phyloP scores from a whole-genome alignment of 2,329 filamentous ascomycete species.

The Cladorrhinum sp. region DNA sequence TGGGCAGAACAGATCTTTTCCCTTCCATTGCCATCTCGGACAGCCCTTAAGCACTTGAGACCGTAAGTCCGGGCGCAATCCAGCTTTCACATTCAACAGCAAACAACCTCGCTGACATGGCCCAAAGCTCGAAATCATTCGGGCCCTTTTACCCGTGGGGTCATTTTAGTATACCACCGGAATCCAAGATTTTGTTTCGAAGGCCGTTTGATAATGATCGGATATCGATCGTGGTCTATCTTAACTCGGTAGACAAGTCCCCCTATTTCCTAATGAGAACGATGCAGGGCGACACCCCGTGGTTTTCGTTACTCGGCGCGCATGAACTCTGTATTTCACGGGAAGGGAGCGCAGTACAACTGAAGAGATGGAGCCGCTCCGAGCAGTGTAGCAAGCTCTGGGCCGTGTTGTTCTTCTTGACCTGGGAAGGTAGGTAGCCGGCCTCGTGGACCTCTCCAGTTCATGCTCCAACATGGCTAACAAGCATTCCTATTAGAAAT shows the following conservation, averaged over 20 bases:
- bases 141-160: conserved; percentile 46
- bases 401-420: conserved; percentile 55
- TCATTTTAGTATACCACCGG: conserved; percentile 43
- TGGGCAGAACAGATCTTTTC: conserved; percentile 63
- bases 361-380: conserved; percentile 50
- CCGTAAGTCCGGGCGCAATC: conserved; percentile 28
- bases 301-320: conserved; percentile 49
- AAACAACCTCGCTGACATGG: background rate
- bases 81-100: background rate
- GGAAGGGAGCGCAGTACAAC: conserved; percentile 46
- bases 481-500: conserved; percentile 43
- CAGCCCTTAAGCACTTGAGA: conserved; percentile 44
- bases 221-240: conserved; percentile 52
- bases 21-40: conserved; percentile 49
- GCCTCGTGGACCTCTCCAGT: background rate
- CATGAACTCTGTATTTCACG: conserved; percentile 55
- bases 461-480: conserved; percentile 15
- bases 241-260: conserved; percentile 41
- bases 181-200: conserved; percentile 53
- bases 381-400: conserved; percentile 48
- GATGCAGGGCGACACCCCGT: conserved; percentile 37
- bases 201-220: conserved; percentile 55
- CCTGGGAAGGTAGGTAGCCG: conserved; percentile 54
- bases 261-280: conserved; percentile 49
- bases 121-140: conserved; percentile 43